Percentiles rank a stretch among this genome's conserved stretches.
Evolutionary conservation across 73 alveolate genomes (phyloP).

Genomic region (Tetrahymena thermophila): DNA sequence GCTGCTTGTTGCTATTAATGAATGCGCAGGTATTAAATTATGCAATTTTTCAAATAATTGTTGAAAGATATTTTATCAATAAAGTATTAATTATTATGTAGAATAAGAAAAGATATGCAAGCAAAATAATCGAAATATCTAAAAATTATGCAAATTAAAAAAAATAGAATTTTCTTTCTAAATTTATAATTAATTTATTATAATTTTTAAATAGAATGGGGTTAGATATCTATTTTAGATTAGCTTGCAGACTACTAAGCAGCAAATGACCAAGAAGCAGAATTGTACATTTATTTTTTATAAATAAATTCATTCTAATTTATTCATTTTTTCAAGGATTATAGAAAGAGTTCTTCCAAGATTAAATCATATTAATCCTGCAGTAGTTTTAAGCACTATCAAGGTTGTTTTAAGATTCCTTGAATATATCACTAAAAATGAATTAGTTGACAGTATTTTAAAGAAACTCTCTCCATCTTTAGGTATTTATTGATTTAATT

Average conservation of each 20-base stretch:
- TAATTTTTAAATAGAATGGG: slow-evolving; percentile 73
- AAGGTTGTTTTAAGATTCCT: slow-evolving; percentile 79
- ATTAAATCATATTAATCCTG: slow-evolving; percentile 75
- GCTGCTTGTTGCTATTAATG: slow-evolving; percentile 61
- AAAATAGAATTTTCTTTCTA: not conserved
- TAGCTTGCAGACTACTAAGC: slow-evolving; percentile 66
- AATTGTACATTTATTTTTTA: slow-evolving; percentile 4
- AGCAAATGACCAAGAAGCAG: slow-evolving; percentile 48
- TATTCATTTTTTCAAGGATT: not conserved
- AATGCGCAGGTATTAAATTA: slow-evolving; percentile 9
- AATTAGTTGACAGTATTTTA: slow-evolving; percentile 73
- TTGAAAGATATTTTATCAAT: no score
- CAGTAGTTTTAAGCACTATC: slow-evolving; percentile 81
- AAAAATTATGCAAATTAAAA: not conserved
- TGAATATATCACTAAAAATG: slow-evolving; percentile 74
- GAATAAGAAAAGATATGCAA: not conserved
- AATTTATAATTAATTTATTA: not conserved
- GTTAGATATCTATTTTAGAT: slow-evolving; percentile 82
- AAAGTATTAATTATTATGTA: not conserved
- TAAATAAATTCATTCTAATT: not conserved
- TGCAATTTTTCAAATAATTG: no score
- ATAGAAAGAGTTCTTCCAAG: slow-evolving; percentile 82
- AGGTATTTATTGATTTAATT: not conserved
- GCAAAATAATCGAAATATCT: not conserved
- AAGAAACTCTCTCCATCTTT: slow-evolving; percentile 80